phyloP scores from a whole-genome alignment of 176 grass and related monocot genomes.

The Oryza officinalis region DNA sequence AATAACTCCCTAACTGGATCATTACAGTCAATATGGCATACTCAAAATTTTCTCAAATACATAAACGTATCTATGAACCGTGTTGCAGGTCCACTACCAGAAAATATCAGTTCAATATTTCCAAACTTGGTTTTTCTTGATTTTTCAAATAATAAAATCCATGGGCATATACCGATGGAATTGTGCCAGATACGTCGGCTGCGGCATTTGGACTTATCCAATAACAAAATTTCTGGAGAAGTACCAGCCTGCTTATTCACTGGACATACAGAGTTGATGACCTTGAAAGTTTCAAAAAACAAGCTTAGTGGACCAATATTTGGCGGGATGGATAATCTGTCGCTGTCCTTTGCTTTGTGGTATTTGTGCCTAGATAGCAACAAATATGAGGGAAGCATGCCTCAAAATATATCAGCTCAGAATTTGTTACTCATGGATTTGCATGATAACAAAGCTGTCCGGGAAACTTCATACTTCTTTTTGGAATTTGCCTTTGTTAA shows the following conservation, averaged over 20 bases:
- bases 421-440: neutral
- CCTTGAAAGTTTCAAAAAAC: conserved; percentile 34
- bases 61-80: conserved; percentile 36
- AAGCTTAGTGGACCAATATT: conserved; percentile 23
- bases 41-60: neutral
- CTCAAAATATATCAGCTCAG: neutral
- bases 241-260: conserved; percentile 28
- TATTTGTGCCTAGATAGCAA: neutral
- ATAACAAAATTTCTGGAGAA: conserved; percentile 38
- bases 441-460: neutral
- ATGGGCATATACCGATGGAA: conserved; percentile 25
- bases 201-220: neutral
- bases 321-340: neutral
- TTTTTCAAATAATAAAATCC: conserved; percentile 24
- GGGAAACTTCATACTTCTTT: neutral
- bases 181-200: neutral
- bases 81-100: neutral
- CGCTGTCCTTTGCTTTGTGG: neutral
- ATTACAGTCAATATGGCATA: neutral
- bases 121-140: neutral
- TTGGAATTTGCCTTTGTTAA: neutral
- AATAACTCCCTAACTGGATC: conserved; percentile 35
- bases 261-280: neutral
- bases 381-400: neutral
- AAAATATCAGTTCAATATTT: conserved; percentile 33